Evolutionary conservation across 1,284 basidiomycete species (phyloP).

Genomic region (Cerrena zonata): DNA sequence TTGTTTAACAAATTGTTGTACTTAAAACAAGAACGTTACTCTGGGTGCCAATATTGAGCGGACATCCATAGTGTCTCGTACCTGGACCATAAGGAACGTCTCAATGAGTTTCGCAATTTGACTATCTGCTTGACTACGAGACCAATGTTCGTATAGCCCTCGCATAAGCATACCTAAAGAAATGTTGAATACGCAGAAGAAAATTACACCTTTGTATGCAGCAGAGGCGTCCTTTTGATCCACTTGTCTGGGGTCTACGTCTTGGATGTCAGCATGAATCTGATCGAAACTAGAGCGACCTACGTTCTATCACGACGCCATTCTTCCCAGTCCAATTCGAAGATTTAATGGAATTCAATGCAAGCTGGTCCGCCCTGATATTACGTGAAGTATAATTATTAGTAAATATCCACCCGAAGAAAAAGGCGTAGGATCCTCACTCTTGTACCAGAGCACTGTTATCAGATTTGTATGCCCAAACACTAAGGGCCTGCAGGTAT

Average conservation of each 20-base stretch:
- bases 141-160: constrained; percentile 7
- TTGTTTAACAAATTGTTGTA: constrained; percentile 3
- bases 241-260: background rate
- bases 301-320: background rate
- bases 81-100: constrained; percentile 3
- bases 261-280: no score
- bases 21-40: background rate
- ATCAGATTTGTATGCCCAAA: constrained; percentile 5
- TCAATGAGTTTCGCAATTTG: constrained; percentile 3
- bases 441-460: constrained; percentile 1
- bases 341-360: background rate
- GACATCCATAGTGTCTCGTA: background rate
- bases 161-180: constrained; percentile 5
- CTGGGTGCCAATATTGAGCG: background rate
- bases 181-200: no score
- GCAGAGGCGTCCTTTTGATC: background rate
- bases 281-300: background rate
- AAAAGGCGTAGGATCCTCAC: background rate
- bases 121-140: background rate
- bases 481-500: constrained; percentile 8
- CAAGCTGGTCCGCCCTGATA: background rate
- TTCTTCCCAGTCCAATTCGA: background rate
- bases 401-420: no score
- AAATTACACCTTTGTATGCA: background rate
- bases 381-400: background rate